These are phyloP conservation scores for Hawksworthiomyces lignivorus DNA, from an alignment of 2,329 filamentous ascomycete genomes.

Conservation along the genomic window DNA sequence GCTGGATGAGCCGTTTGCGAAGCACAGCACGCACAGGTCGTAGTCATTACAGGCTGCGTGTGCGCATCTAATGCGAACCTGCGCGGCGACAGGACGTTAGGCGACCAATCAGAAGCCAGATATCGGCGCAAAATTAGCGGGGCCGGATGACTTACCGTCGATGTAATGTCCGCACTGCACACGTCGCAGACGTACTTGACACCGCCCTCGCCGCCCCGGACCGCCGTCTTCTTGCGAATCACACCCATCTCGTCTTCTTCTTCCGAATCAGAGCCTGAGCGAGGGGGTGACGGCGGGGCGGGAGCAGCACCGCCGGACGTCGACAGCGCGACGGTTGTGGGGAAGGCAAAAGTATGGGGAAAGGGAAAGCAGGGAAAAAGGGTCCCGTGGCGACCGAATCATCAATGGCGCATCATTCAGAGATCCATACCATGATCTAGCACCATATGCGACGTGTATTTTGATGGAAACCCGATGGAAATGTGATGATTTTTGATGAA, in stretches of 20 bases:
- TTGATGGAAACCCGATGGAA: conserved; percentile 14
- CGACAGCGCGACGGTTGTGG: conserved; percentile 12
- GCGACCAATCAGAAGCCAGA: no score
- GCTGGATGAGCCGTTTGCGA: conserved; percentile 71
- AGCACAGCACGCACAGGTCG: conserved; percentile 93
- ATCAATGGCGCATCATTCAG: no score
- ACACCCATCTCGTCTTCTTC: conserved; percentile 61
- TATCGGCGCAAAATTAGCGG: no score
- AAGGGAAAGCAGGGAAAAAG: neutral
- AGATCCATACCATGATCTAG: no score
- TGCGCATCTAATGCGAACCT: conserved; percentile 94
- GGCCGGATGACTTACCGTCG: conserved; percentile 71
- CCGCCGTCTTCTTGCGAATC: conserved; percentile 90
- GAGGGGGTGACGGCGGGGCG: conserved; percentile 5
- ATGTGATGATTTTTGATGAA: no score
- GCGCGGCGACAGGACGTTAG: neutral
- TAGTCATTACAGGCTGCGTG: conserved; percentile 80
- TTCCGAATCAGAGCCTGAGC: conserved; percentile 16
- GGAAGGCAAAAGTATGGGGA: neutral
- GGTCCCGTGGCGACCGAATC: no score
- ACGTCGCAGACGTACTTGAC: conserved; percentile 97
- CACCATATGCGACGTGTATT: conserved; percentile 8
- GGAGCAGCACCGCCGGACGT: conserved; percentile 14
- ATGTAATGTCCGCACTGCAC: conserved; percentile 93
- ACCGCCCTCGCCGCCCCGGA: conserved; percentile 75